These are phyloP conservation scores for Insectozyma bohioensis DNA, from an alignment of 1,139 yeast genomes.

Conservation along the genomic window DNA sequence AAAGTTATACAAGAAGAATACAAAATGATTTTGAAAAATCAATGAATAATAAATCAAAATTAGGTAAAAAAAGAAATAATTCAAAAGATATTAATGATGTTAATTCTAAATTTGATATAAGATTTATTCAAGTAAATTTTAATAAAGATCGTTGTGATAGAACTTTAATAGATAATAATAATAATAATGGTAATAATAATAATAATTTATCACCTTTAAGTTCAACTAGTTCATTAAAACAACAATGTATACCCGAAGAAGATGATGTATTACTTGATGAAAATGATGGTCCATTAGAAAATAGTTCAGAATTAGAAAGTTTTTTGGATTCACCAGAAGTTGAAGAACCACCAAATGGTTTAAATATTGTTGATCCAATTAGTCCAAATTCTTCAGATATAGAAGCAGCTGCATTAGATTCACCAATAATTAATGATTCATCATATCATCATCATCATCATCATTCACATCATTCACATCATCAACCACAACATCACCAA, in stretches of 20 bases:
- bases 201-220: conserved; percentile 1
- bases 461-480: not conserved
- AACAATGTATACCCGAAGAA: conserved; percentile 11
- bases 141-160: conserved; percentile 40
- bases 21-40: conserved; percentile 23
- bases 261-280: conserved; percentile 8
- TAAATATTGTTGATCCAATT: conserved; percentile 14
- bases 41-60: conserved; percentile 18
- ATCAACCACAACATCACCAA: too few relatives aligned
- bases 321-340: conserved; percentile 11
- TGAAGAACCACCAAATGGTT: conserved; percentile 6
- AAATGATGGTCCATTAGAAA: conserved; percentile 12
- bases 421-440: too few relatives aligned
- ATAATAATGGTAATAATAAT: not conserved
- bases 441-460: not conserved
- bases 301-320: conserved; percentile 12
- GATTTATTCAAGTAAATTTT: conserved; percentile 23
- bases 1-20: conserved; percentile 27
- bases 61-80: conserved; percentile 1
- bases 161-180: conserved; percentile 16
- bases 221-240: conserved; percentile 1
- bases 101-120: conserved; percentile 15
- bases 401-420: conserved; percentile 12
- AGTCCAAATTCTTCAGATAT: conserved; percentile 16
- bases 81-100: conserved; percentile 7